Evolutionary conservation across 2,329 filamentous ascomycete species (phyloP), one percentile per base, ranked within the genome.

Genomic region (Westerdykella sp.): DNA sequence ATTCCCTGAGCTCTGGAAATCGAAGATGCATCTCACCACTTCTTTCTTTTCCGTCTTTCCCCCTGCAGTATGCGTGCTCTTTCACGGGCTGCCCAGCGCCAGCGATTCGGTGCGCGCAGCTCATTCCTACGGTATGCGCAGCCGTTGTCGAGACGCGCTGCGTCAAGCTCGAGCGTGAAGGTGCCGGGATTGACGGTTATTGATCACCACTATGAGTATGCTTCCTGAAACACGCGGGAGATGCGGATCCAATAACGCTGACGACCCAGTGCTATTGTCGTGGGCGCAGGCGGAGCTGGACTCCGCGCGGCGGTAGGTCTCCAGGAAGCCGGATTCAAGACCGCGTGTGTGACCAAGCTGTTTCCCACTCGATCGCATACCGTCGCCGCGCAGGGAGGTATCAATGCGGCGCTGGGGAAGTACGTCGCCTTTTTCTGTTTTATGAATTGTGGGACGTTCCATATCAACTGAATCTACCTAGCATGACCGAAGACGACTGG

Each of bases 371-470:
- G 80, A 66, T 78, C 74, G 53, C 79, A 83, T 64, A 83, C 79
- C 10, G 80, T 83, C 45, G 80, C 80, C n/a, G 80, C 80, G 18
- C 80, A 83, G 65, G 79, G 80, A 49, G 80, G 80, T 50, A 83
- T 83, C 58, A 79, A 79, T 58, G 76, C 76, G 9, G 76, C 76
- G 3, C 62, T 79, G 13, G 76, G 74, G 50, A 77, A 77, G 49
- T 49, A 39, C 3, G 49, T 48, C 14, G 6, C 18, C 18, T 21
- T 6, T 21, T 6, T 4, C 18, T 3, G n/a, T n/a, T n/a, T n/a
- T n/a, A 21, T 3, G 4, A 21, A 21, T 21, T 21, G 6, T 21
- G 18, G 18, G 18, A 6, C 6, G 6, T 21, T 14, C 15, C 34
- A 6, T 13, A 11, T 13, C 18, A 41, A 35, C 37, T 63, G 61